phyloP scores from a whole-genome alignment of 306 rosid genomes.

The Datisca glomerata region DNA sequence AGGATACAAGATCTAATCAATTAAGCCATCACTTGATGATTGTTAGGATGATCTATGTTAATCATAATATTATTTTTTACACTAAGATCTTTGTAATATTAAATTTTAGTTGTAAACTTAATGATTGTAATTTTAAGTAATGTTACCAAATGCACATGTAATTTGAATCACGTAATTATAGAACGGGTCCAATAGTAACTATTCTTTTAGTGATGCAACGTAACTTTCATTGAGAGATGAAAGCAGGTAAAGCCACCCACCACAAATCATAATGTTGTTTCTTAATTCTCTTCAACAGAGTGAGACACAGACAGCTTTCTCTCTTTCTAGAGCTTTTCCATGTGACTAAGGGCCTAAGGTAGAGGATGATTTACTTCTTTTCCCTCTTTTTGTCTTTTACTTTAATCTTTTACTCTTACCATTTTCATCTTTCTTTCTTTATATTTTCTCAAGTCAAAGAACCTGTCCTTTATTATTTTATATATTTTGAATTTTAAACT shows the following conservation, averaged over 20 bases:
- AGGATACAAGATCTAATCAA: too few species aligned
- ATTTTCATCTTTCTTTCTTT: too few species aligned
- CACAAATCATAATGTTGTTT: constrained; percentile 30
- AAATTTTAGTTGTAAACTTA: background rate
- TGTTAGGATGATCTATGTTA: background rate
- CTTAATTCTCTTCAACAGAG: constrained; percentile 21
- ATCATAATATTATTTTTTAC: too few species aligned
- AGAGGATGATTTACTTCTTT: too few species aligned
- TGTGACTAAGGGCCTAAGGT: too few species aligned
- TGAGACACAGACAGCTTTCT: constrained; percentile 7
- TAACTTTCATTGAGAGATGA: constrained; percentile 26
- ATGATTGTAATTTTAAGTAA: background rate
- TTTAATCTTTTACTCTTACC: too few species aligned
- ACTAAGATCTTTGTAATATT: background rate
- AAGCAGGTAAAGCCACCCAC: constrained; percentile 35
- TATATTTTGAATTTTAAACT: constrained; percentile 13
- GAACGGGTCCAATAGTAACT: background rate
- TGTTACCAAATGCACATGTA: background rate
- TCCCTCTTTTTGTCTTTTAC: constrained; percentile 11
- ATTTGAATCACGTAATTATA: background rate
- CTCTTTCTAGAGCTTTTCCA: too few species aligned
- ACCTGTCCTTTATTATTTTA: too few species aligned
- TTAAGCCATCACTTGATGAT: too few species aligned
- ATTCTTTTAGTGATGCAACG: constrained; percentile 13
- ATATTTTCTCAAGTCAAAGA: too few species aligned